These are phyloP conservation scores for Dothiorella sarmentorum DNA, from an alignment of 2,329 filamentous ascomycete genomes.

Conservation along the genomic window DNA sequence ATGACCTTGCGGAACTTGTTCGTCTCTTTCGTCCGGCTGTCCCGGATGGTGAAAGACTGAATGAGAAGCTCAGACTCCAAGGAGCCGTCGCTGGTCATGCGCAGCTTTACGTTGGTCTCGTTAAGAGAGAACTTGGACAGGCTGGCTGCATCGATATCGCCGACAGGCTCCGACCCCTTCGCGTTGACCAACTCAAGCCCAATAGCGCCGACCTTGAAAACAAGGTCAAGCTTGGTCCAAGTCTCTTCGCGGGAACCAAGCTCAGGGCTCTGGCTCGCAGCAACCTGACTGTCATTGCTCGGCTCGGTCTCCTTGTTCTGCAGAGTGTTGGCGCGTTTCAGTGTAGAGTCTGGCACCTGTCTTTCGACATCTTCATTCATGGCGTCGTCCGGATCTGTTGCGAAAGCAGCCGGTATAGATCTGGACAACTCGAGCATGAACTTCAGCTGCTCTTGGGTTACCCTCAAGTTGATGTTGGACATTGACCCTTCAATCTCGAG, in stretches of 20 bases:
- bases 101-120: constrained; percentile 83
- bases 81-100: constrained; percentile 88
- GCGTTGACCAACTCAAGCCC: constrained; percentile 83
- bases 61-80: constrained; percentile 91
- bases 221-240: constrained; percentile 91
- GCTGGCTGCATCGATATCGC: constrained; percentile 72
- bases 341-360: constrained; percentile 61
- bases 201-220: constrained; percentile 84
- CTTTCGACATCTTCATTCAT: constrained; percentile 68
- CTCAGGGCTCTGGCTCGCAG: constrained; percentile 58
- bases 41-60: constrained; percentile 89
- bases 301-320: constrained; percentile 35
- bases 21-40: constrained; percentile 81
- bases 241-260: constrained; percentile 64
- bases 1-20: constrained; percentile 99
- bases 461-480: constrained; percentile 85
- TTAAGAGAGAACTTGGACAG: constrained; percentile 93
- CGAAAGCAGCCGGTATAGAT: constrained; percentile 84
- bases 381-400: constrained; percentile 65
- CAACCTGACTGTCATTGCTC: constrained; percentile 46
- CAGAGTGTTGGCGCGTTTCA: constrained; percentile 48
- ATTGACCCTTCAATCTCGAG: constrained; percentile 87
- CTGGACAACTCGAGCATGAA: constrained; percentile 84
- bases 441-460: constrained; percentile 88
- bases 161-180: constrained; percentile 71